Percentiles rank a stretch among this genome's conserved stretches.
Conservation (phyloP, 169 alveolate species). For the Plasmodium cynomolgi region DNA sequence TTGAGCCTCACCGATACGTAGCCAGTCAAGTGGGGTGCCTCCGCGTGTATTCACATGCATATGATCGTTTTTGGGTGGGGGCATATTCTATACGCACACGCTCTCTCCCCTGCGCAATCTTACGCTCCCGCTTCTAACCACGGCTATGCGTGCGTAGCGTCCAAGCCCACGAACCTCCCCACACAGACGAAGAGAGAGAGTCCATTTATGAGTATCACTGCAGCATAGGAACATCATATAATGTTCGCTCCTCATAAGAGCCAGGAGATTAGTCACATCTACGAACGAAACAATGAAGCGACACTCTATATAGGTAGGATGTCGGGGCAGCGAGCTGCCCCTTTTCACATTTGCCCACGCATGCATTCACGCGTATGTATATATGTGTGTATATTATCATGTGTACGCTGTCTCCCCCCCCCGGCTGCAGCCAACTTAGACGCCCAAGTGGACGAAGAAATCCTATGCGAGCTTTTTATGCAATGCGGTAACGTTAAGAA, state of each 20-base stretch:
- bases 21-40: neutral
- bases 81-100: neutral
- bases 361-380: neutral
- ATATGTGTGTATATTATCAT: neutral
- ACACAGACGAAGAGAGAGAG: neutral
- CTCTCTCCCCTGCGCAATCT: neutral
- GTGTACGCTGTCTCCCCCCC: neutral
- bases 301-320: slow-evolving; percentile 88
- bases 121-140: neutral
- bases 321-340: neutral
- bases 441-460: slow-evolving; percentile 96
- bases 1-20: neutral
- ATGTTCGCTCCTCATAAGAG: slow-evolving; percentile 74
- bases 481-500: slow-evolving; percentile 97
- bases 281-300: slow-evolving; percentile 93
- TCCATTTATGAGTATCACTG: slow-evolving; percentile 47
- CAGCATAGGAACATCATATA: slow-evolving; percentile 31
- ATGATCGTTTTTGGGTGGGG: neutral
- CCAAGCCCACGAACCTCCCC: neutral
- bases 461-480: slow-evolving; percentile 97
- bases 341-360: neutral
- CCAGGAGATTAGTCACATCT: slow-evolving; percentile 88
- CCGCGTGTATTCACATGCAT: neutral
- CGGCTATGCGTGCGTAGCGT: neutral
- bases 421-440: slow-evolving; percentile 93